These are phyloP conservation scores for Umbelopsis sp. DNA, from an alignment of 192 early-diverging fungal genomes.

Conservation along the genomic window DNA sequence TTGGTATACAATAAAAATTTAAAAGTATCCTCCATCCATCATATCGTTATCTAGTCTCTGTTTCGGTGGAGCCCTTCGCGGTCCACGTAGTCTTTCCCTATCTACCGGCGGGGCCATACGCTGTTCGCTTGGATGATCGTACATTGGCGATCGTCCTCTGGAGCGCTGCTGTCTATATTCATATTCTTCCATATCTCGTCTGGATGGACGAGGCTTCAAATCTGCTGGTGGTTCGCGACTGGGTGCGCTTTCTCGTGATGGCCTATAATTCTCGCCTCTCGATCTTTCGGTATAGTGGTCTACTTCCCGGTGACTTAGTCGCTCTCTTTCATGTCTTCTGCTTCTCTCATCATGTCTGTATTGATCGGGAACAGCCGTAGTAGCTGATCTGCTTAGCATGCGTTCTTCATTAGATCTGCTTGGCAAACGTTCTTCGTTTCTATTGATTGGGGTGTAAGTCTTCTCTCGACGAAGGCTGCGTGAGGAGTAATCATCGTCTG, in stretches of 20 bases:
- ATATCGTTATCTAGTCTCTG: slow-evolving; percentile 8
- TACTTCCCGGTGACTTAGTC: not conserved
- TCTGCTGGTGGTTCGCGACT: not conserved
- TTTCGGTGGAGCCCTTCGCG: not conserved
- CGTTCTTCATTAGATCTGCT: not conserved
- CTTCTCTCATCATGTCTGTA: slow-evolving; percentile 2
- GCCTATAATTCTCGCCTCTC: not conserved
- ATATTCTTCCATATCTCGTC: not conserved
- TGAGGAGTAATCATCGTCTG: not conserved
- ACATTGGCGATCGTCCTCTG: slow-evolving; percentile 3
- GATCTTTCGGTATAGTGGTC: not conserved
- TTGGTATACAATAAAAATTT: slow-evolving; percentile 19
- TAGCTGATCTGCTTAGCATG: not conserved
- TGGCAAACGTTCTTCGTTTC: no score
- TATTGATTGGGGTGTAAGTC: no score
- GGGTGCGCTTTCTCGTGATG: not conserved
- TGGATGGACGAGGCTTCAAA: not conserved
- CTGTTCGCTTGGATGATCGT: not conserved
- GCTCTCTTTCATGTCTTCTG: slow-evolving; percentile 6
- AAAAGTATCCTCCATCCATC: slow-evolving; percentile 17
- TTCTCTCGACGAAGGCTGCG: not conserved
- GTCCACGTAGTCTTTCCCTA: slow-evolving; percentile 4
- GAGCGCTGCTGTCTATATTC: not conserved
- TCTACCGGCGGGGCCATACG: not conserved
- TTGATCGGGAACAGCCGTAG: not conserved